These are phyloP conservation scores for Citrus reticulata DNA, from an alignment of 345 rosid genomes.

Conservation along the genomic window DNA sequence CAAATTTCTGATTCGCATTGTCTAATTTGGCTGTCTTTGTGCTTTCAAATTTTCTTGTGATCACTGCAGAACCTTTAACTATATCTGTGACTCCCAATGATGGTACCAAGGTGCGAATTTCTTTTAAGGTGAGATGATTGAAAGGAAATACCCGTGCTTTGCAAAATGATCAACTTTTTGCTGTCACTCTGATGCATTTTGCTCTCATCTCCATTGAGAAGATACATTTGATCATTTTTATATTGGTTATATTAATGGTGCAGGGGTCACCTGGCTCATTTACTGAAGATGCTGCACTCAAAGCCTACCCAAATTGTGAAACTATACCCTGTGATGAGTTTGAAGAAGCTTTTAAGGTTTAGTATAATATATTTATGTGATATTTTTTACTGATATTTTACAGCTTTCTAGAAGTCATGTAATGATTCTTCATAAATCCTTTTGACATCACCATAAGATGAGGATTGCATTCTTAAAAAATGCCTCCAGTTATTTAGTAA, in stretches of 20 bases:
- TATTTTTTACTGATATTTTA: background rate
- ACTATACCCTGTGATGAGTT: conserved; percentile 52
- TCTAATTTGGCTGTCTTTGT: background rate
- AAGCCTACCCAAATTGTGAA: conserved; percentile 58
- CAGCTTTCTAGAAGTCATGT: background rate
- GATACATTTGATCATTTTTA: background rate
- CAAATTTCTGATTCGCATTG: background rate
- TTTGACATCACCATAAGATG: background rate
- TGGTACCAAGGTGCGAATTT: conserved; percentile 38
- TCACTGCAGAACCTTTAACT: conserved; percentile 43
- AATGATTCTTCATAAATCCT: background rate
- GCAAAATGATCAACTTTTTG: background rate
- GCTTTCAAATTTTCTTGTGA: background rate
- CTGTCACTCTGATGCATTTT: background rate
- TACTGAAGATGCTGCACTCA: conserved; percentile 58
- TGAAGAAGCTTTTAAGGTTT: conserved; percentile 63
- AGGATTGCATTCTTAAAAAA: background rate
- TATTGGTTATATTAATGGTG: background rate
- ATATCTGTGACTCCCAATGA: conserved; percentile 24
- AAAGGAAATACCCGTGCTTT: background rate
- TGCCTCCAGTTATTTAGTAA: background rate
- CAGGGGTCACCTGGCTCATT: conserved; percentile 55
- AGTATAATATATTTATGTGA: background rate
- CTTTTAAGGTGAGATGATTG: conserved; percentile 42
- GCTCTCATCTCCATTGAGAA: background rate